Percentiles rank a stretch among this genome's conserved stretches.
phyloP scores from a whole-genome alignment of 768 basidiomycete species.

The Mycena metata region DNA sequence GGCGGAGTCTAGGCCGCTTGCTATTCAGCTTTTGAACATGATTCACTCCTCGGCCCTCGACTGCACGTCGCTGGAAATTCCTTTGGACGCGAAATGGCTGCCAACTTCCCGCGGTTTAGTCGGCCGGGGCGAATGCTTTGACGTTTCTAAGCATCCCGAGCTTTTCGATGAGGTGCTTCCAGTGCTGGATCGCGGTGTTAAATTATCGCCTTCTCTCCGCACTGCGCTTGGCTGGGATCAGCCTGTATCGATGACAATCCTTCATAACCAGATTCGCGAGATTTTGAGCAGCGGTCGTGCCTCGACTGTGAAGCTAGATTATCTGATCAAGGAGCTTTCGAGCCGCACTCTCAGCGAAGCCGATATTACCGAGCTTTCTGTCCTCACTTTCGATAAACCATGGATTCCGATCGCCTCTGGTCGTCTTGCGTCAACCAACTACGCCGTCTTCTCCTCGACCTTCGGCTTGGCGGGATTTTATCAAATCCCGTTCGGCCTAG shows the following conservation, averaged over 20 bases:
- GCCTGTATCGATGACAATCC: conserved; percentile 45
- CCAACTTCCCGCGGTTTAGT: conserved; percentile 54
- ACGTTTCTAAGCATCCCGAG: conserved; percentile 41
- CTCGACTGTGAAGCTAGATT: conserved; percentile 35
- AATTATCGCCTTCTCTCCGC: conserved; percentile 47
- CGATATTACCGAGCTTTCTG: conserved; percentile 18
- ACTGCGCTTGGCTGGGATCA: conserved; percentile 56
- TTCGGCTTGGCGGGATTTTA: conserved; percentile 40
- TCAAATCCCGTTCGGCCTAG: conserved; percentile 37
- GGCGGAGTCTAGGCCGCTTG: conserved; percentile 20
- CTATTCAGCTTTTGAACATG: conserved; percentile 43
- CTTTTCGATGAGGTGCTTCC: conserved; percentile 59
- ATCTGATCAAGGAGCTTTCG: conserved; percentile 36
- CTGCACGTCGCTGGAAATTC: conserved; percentile 34
- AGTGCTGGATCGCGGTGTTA: conserved; percentile 44
- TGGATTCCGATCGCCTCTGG: conserved; percentile 38
- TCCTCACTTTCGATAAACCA: conserved; percentile 18
- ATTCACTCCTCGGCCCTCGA: conserved; percentile 39
- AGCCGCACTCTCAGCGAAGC: conserved; percentile 27
- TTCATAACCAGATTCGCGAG: conserved; percentile 51
- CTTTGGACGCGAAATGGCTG: conserved; percentile 48
- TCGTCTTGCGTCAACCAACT: conserved; percentile 48
- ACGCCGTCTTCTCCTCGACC: conserved; percentile 38
- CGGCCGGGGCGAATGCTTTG: conserved; percentile 46
- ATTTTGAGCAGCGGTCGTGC: conserved; percentile 25